These are phyloP conservation scores for Aphanomyces invadans DNA, from an alignment of 352 stramenopile species.

Conservation along the genomic window DNA sequence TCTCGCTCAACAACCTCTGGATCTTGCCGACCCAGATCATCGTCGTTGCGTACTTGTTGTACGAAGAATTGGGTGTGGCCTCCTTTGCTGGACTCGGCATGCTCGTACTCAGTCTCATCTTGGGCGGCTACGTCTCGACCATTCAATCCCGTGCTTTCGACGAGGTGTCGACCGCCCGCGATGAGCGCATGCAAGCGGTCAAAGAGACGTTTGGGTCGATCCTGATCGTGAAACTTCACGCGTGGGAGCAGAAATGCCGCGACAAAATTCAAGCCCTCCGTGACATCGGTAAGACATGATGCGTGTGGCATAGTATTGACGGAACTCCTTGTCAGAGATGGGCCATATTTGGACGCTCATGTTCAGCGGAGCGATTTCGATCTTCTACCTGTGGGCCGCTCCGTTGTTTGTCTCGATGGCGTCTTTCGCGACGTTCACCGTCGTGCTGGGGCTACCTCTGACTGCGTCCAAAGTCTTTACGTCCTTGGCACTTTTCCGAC, in stretches of 20 bases:
- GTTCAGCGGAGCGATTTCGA: neutral
- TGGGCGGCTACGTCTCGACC: constrained; percentile 42
- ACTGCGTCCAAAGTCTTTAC: constrained; percentile 28
- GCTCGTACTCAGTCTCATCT: constrained; percentile 64
- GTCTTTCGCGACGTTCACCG: constrained; percentile 25
- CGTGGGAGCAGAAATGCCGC: constrained; percentile 80
- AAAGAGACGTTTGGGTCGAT: constrained; percentile 54
- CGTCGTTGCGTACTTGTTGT: constrained; percentile 43
- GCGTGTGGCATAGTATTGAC: no score
- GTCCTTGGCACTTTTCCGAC: constrained; percentile 25
- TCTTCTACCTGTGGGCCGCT: constrained; percentile 26
- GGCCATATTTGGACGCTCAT: constrained; percentile 8
- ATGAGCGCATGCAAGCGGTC: constrained; percentile 37
- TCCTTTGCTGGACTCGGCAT: constrained; percentile 37
- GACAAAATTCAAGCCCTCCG: constrained; percentile 59
- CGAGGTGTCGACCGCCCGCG: constrained; percentile 28
- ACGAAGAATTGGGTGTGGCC: constrained; percentile 43
- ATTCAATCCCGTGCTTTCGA: constrained; percentile 20
- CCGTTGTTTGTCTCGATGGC: constrained; percentile 28
- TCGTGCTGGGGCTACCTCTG: constrained; percentile 19
- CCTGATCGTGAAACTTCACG: constrained; percentile 89
- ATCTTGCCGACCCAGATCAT: constrained; percentile 50
- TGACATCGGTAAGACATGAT: constrained; percentile 25
- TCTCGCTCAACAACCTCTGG: constrained; percentile 35
- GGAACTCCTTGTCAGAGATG: no score